A percentile compares a stretch with the other conserved stretches of the same genome.
phyloP scores from a whole-genome alignment of 768 basidiomycete genomes.

The Leccinum disarticulatum region DNA sequence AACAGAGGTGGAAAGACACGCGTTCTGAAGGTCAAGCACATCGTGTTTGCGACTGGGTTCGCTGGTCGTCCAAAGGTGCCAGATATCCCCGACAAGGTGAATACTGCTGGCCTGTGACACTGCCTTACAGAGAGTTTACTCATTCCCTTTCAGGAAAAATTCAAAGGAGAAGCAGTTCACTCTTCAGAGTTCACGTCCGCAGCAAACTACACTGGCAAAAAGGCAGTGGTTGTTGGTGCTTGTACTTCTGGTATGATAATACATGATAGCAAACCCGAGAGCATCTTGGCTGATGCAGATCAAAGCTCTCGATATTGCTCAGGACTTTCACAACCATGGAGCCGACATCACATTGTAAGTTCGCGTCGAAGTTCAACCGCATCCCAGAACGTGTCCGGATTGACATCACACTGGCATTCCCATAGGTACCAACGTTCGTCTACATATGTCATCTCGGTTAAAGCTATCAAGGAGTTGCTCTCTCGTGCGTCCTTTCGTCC shows the following conservation, averaged over 20 bases:
- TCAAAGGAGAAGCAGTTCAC: conserved; percentile 55
- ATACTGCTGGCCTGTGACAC: not conserved
- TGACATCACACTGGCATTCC: not conserved
- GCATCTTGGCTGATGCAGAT: conserved; percentile 9
- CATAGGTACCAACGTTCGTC: conserved; percentile 28
- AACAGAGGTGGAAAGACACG: conserved; percentile 33
- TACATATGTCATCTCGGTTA: conserved; percentile 20
- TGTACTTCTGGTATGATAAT: conserved; percentile 51
- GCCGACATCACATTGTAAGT: conserved; percentile 32
- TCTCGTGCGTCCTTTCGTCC: conserved; percentile 5
- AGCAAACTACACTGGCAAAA: conserved; percentile 54
- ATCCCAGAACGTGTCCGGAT: not conserved
- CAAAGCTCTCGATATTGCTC: conserved; percentile 38
- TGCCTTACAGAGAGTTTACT: not conserved
- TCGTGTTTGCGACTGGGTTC: conserved; percentile 59
- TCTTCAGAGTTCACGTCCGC: conserved; percentile 51
- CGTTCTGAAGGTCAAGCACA: conserved; percentile 44
- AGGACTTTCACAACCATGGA: conserved; percentile 33
- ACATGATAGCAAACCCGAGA: not conserved
- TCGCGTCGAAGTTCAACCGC: not conserved
- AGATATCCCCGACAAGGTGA: conserved; percentile 42
- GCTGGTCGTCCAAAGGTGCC: conserved; percentile 47
- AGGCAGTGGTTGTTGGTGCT: conserved; percentile 67
- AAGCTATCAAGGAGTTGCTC: conserved; percentile 9
- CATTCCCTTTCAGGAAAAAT: conserved; percentile 37